A percentile compares a stretch with the other conserved stretches of the same genome.
phyloP scores from a whole-genome alignment of 495 filamentous ascomycete species.

The Penicillium cinerascens region DNA sequence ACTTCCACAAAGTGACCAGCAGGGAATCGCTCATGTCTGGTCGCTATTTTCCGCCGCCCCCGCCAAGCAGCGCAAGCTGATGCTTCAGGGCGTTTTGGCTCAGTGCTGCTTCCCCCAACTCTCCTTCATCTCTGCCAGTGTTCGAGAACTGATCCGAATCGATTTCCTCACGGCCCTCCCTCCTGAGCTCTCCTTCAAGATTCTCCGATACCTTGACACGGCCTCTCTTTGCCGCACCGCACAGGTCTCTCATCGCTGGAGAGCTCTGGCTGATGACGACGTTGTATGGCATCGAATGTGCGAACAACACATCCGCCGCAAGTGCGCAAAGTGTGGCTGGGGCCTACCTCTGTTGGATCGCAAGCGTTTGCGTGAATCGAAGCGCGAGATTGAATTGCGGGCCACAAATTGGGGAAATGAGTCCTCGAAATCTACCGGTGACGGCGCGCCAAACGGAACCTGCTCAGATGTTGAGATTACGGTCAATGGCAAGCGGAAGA shows the following conservation, averaged over 20 bases:
- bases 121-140: conserved; percentile 80
- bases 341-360: conserved; percentile 85
- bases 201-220: conserved; percentile 89
- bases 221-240: conserved; percentile 96
- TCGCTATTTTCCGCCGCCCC: conserved; percentile 95
- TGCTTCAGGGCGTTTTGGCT: conserved; percentile 90
- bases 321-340: conserved; percentile 97
- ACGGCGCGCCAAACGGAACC: conserved; percentile 16
- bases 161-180: conserved; percentile 90
- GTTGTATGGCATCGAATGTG: conserved; percentile 99
- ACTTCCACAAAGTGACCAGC: conserved; percentile 77
- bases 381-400: conserved; percentile 75
- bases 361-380: conserved; percentile 81
- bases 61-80: conserved; percentile 86
- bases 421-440: conserved; percentile 18
- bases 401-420: conserved; percentile 51
- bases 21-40: conserved; percentile 94
- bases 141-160: conserved; percentile 90
- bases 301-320: conserved; percentile 94
- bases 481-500: conserved; percentile 39
- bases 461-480: conserved; percentile 19
- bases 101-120: conserved; percentile 98
- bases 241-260: conserved; percentile 89
- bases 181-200: conserved; percentile 86
- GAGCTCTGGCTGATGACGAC: conserved; percentile 86